Evolutionary conservation across 805 yeast species (phyloP), one percentile per base, ranked within the genome.

Genomic region (Sugiyamaella qingdaonensis): DNA sequence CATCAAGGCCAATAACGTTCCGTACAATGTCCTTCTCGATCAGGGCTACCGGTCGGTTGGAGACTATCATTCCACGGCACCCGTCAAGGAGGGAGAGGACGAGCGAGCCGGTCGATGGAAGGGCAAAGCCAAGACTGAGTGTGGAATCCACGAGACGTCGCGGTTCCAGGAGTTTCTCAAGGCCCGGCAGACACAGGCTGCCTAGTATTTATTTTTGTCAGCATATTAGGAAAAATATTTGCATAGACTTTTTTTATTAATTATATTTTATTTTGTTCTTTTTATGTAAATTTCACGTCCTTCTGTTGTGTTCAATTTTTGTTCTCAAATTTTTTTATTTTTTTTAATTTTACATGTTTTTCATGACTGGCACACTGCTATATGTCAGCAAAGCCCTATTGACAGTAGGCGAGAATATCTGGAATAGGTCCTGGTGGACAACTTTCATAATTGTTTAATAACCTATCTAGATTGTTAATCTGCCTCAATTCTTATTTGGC

Each of bases 71-170:
- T 88, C 96, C 1, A 92, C 98, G 0, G 82, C 72, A 31, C 97
- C 98, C 1, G 95, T 88, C 10, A 78, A 73, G 7, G 96, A 86
- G 44, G 96, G 95, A 9, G 97, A 89, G 66, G 97, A 92, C 65
- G 98, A 92, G 68, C 79, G 98, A 59, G 82, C 94, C n/a, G 98
- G 98, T 0, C 80, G 98, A 64, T 92, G 98, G 98, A 85, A 86
- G 74, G 97, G 97, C 1, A 79, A 85, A 66, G 78, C 82, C 10
- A 92, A 92, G 73, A 89, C 96, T 0, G 98, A 92, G 68, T 92
- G 98, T 71, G 98, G 98, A 2, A 90, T 92, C 51, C 98, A 92
- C 65, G 86, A 85, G 61, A 80, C 91, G 1, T 78, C 84, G 24
- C 80, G 86, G 57, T 92, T 86, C 66, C 81, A 86, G 0, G 76